Base-by-base conservation (phyloP, 768 basidiomycete genomes). In the Floccularia luteovirens region DNA sequence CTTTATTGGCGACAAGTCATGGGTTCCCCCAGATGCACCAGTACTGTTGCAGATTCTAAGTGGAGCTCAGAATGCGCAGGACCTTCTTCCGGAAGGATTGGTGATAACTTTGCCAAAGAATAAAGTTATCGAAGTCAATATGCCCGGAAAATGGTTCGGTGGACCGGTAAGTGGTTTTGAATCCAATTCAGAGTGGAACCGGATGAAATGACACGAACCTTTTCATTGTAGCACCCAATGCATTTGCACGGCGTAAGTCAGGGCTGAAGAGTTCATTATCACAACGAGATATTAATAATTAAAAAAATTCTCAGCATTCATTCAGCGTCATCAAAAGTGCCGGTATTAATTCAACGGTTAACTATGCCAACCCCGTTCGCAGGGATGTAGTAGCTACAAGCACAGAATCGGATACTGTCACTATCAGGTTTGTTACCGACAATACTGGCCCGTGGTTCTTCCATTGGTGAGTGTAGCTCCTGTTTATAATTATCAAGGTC, bases 361-460 rank as follows among this genome's bases (percentile, higher is more conserved):
- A 75, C 52, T 72, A 66, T 23, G 47, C 44, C 5, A 78, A 84
- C 35, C 54, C 54, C 11, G 48, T 60, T 17, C 45, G 51, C 4
- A 51, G 63, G 12, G 63, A 66, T 40, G 61, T 62, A 0, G 61
- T 62, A 25, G 59, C 47, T 35, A 52, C 53, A 11, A 69, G 66
- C 3, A 32, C 36, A 3, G 40, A 42, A 0, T 59, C 55, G 1
- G 61, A 62, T 43, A 63, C 62, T 39, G 64, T 68, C 14, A 67
- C 68, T 0, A 64, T 79, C 43, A 60, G 75, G 1, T 76, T 75
- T 51, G 54, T 50, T 1, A 74, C 74, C 1, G 66, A 75, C 36
- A 75, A 75, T 42, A 51, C 72, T 24, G 75, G 75, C 2, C 69
- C 70, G 3, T 74, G 69, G 71, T 59, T 71, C 36, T 43, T 74